Base-by-base conservation (phyloP, 495 filamentous ascomycete genomes). In the Jackrogersella multiformis region DNA sequence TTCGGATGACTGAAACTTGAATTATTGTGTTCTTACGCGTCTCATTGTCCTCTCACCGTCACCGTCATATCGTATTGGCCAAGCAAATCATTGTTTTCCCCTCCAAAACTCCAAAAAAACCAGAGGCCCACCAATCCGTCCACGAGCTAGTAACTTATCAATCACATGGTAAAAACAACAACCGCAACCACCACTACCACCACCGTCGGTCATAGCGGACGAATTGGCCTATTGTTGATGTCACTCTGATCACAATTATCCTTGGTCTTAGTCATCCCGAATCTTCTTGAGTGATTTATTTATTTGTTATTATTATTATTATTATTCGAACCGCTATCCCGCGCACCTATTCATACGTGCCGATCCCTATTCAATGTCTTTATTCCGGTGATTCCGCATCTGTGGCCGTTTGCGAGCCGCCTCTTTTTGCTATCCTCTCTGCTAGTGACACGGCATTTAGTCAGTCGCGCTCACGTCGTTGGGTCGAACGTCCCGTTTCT, bases 381-480 rank as follows among this genome's bases (percentile, higher is more conserved):
- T 64, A 53, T 62, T 64, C 68, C 68, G 67, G 73, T 75, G 68
- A 73, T 69, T 61, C 73, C 64, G 72, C 56, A 28, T 41, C 51
- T 61, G 23, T 69, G 35, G 60, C 61, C 53, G 56, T 65, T 61
- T 65, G 61, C 67, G 56, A 70, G 61, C 32, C 51, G 24, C 49
- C 56, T 42, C 18, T 39, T 54, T 20, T 21, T 24, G 20, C 12
- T 12, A 24, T 53, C 18, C 53, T 46, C 48, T 53, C 45, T 48
- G 21, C 23, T 44, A 18, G 48, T 38, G 32, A 49, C 55, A 34
- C 56, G 56, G 42, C 42, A 45, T n/a, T 38, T 9, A 45, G 26
- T 59, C 34, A 32, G 46, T 56, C 55, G 55, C 66, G 34, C 16
- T 32, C 28, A 60, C 38, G 30, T 38, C 60, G 51, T 54, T 38